Base-by-base conservation (phyloP, 2,329 filamentous ascomycete genomes). In the Fusarium lyarnte region DNA sequence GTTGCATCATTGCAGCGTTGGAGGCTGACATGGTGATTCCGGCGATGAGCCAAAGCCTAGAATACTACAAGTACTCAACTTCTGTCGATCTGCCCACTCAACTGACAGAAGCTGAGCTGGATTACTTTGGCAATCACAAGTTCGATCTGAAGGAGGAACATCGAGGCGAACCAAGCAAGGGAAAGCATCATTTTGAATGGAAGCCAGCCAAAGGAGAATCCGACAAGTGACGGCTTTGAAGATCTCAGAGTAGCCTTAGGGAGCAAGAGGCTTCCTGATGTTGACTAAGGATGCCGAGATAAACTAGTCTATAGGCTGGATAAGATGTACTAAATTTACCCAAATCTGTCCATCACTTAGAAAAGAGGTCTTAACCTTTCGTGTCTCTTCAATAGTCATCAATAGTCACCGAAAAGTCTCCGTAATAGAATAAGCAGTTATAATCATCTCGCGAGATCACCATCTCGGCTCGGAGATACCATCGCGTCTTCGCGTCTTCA, bases 61-160 rank as follows among this genome's bases (percentile, higher is more conserved):
- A 66, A 4, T 67, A 47, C 16, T 54, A 60, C 9, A 53, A 60
- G n/a, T 67, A 61, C 31, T 61, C 63, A 4, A 61, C 36, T 1
- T 47, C 36, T 0, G 36, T 43, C 0, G 27, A 54, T 33, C 10
- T 67, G 0, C 64, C 63, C 1, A 67, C 47, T 5, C 36, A 61
- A 19, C 38, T 60, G 2, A 49, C 36, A 3, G 31, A 59, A 8
- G 39, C 29, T 2, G 53, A 60, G 5, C 21, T 66, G 29, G 39
- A 60, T 16, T 38, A 67, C 17, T 60, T 47, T 16, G 39, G 39
- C 1, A 53, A 53, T 5, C 53, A 66, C 1, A 47, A 47, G n/a
- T 67, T 61, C 0, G 19, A 61, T 8, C n/a, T 53, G 2, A 43
- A 43, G 36, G 36, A 61, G 25, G 31, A 62, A 14, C 27, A 51